phyloP scores from a whole-genome alignment of 2,329 filamentous ascomycete species.

The Davidsoniella virescens region DNA sequence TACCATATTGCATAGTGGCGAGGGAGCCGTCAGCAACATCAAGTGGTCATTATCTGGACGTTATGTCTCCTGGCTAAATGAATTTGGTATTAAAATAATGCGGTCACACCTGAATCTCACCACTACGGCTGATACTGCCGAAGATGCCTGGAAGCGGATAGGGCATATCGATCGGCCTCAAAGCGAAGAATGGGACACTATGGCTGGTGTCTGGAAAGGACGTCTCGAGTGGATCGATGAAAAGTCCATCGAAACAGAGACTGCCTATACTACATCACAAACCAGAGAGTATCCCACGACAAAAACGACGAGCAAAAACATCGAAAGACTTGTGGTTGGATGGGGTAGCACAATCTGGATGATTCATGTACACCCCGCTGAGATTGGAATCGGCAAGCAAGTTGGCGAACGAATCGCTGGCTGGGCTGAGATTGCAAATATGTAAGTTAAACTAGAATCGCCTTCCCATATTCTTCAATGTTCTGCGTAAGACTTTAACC shows the following conservation, averaged over 20 bases:
- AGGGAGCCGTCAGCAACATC: slow-evolving; percentile 78
- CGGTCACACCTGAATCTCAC: slow-evolving; percentile 63
- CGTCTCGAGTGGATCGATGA: slow-evolving; percentile 89
- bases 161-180: slow-evolving; percentile 83
- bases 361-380: slow-evolving; percentile 70
- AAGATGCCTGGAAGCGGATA: slow-evolving; percentile 86
- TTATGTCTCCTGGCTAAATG: slow-evolving; percentile 90
- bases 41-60: slow-evolving; percentile 90
- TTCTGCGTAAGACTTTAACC: background rate
- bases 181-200: slow-evolving; percentile 79
- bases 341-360: slow-evolving; percentile 97
- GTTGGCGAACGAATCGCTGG: slow-evolving; percentile 57
- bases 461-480: too few species aligned
- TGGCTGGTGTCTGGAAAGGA: slow-evolving; percentile 91
- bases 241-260: slow-evolving; percentile 56
- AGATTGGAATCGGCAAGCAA: slow-evolving; percentile 47
- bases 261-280: slow-evolving; percentile 25
- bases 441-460: slow-evolving; percentile 41
- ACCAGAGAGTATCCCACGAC: background rate
- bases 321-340: slow-evolving; percentile 75
- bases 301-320: slow-evolving; percentile 28
- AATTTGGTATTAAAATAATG: slow-evolving; percentile 97
- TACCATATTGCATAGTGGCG: slow-evolving; percentile 74
- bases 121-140: slow-evolving; percentile 34
- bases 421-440: slow-evolving; percentile 78